Conservation (phyloP, 2,329 filamentous ascomycete species). For the Endoconidiophora polonica region DNA sequence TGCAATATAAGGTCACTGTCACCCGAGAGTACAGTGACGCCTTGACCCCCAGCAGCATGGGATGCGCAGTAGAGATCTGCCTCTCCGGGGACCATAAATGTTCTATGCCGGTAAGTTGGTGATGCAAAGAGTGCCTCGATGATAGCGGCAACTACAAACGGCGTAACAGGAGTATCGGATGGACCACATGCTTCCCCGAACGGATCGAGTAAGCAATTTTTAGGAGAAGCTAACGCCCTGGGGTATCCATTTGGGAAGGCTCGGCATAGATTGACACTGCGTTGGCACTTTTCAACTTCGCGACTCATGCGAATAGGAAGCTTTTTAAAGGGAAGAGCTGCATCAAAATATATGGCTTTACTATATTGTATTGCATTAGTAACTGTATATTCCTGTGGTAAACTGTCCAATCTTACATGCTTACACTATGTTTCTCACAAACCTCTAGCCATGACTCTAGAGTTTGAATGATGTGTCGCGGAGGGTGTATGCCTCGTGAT, state of each 20-base stretch:
- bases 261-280: conserved; percentile 16
- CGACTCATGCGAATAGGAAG: conserved; percentile 42
- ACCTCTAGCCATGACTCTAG: conserved; percentile 46
- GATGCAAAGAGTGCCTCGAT: conserved; percentile 48
- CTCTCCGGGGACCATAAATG: conserved; percentile 59
- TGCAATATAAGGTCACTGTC: conserved; percentile 77
- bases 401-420: conserved; percentile 35
- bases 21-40: conserved; percentile 52
- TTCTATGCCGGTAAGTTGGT: conserved; percentile 25
- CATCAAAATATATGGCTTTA: conserved; percentile 69
- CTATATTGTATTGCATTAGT: conserved; percentile 22
- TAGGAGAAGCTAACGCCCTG: conserved; percentile 1
- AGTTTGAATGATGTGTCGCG: conserved; percentile 29
- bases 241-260: conserved; percentile 12
- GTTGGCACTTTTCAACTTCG: conserved; percentile 13
- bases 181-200: conserved; percentile 21
- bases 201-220: conserved; percentile 11
- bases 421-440: conserved; percentile 36
- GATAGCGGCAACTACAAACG: conserved; percentile 60
- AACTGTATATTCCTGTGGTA: not conserved
- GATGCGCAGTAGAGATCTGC: conserved; percentile 68
- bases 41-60: conserved; percentile 32
- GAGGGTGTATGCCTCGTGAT: too few species aligned
- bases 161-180: conserved; percentile 14
- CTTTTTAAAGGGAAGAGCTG: conserved; percentile 56